A percentile compares a stretch with the other conserved stretches of the same genome.
phyloP scores from a whole-genome alignment of 2,329 filamentous ascomycete species.

The Microthyrium microscopicum region DNA sequence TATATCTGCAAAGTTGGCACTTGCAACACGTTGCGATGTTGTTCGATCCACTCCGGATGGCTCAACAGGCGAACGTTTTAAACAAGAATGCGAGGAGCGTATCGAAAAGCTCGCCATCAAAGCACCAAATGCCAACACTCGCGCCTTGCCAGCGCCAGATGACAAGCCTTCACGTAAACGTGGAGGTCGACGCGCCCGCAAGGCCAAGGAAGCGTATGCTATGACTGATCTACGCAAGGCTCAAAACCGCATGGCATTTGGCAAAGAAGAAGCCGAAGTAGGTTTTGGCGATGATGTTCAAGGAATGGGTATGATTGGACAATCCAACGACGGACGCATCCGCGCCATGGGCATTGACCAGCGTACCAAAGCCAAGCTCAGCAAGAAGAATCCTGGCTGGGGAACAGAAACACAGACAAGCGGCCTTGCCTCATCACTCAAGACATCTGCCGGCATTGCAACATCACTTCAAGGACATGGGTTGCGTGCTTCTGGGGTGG shows the following conservation, averaged over 20 bases:
- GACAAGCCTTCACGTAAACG: constrained; percentile 90
- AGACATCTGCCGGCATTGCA: constrained; percentile 37
- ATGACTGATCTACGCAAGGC: constrained; percentile 95
- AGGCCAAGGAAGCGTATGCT: constrained; percentile 89
- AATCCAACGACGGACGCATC: constrained; percentile 73
- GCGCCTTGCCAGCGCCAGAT: constrained; percentile 80
- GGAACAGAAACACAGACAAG: constrained; percentile 44
- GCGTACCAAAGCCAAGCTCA: constrained; percentile 80
- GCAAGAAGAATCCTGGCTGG: constrained; percentile 94
- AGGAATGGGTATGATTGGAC: constrained; percentile 90
- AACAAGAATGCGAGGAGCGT: constrained; percentile 65
- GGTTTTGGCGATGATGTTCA: constrained; percentile 79
- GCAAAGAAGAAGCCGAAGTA: constrained; percentile 85
- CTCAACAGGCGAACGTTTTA: constrained; percentile 65
- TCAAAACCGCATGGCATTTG: constrained; percentile 90
- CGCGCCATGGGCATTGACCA: constrained; percentile 81
- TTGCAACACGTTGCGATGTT: constrained; percentile 83
- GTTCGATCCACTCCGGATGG: constrained; percentile 71
- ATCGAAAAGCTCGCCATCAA: constrained; percentile 88
- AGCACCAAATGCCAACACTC: constrained; percentile 70
- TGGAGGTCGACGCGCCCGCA: constrained; percentile 73
- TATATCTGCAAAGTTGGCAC: constrained; percentile 77
- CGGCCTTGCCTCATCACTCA: constrained; percentile 61
- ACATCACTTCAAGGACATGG: constrained; percentile 60
- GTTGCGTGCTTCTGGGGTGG: constrained; percentile 66